Evolutionary conservation across 2,329 filamentous ascomycete species (phyloP), one percentile per base, ranked within the genome.

Genomic region (Penicillium hesseltinei): DNA sequence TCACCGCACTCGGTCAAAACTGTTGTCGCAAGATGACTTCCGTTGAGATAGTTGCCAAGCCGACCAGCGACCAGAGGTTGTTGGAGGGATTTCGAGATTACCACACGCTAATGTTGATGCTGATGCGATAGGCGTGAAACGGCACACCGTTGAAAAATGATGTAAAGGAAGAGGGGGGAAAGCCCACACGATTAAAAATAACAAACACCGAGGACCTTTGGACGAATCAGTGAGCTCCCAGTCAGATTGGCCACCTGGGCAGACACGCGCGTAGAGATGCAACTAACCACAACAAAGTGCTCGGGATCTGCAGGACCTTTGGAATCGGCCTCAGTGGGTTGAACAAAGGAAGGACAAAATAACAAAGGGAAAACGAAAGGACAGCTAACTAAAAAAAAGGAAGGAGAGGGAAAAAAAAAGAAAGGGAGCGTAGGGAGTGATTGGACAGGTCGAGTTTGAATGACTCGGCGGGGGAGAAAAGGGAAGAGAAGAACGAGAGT

Each of bases 391-490:
- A 49, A 53, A 25, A 51, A 38, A 39, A 60, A 51, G 25, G 35
- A 49, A 49, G 46, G 53, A 31, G 10, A 11, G 29, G 11, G 9
- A 31, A 17, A 55, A 45, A 45, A 56, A 50, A 58, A 48, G 54
- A 60, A 62, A 50, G 57, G 47, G 62, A 65, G 62, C 56, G 58
- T 64, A 61, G 57, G 61, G 56, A 66, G 54, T 57, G 61, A 65
- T 62, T 61, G 55, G 60, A 67, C 45, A 58, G 57, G 55, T 62
- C 54, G 49, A 59, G 59, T 61, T 62, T 63, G 42, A 80, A 15
- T 33, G 66, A 68, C 68, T 71, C 67, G 67, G 71, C 66, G 70
- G 71, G 70, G 54, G 64, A 70, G 70, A 69, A 68, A 67, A 67
- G 64, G 67, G 57, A 66, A 59, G 52, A 58, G 58, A 63, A 55